phyloP scores from a whole-genome alignment of 495 filamentous ascomycete genomes.

The Penicillium cinerascens region DNA sequence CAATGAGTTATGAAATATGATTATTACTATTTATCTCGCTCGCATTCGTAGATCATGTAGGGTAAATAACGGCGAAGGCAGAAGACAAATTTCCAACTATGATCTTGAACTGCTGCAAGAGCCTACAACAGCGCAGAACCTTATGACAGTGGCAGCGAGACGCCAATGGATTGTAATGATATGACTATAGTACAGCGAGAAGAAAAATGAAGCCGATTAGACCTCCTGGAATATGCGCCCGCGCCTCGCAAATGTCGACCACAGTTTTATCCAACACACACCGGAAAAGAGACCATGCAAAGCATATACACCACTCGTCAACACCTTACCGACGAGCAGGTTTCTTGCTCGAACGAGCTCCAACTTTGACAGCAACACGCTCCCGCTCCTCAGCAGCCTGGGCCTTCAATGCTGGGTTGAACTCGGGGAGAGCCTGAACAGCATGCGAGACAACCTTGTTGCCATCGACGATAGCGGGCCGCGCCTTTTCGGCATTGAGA shows the following conservation, averaged over 20 bases:
- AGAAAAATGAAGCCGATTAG: constrained; percentile 29
- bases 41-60: background rate
- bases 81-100: background rate
- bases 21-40: background rate
- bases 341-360: constrained; percentile 26
- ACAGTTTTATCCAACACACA: constrained; percentile 25
- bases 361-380: constrained; percentile 37
- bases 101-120: too few relatives aligned
- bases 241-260: constrained; percentile 34
- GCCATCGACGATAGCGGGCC: constrained; percentile 35
- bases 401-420: constrained; percentile 35
- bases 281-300: constrained; percentile 20
- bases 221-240: constrained; percentile 36
- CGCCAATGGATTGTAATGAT: constrained; percentile 27
- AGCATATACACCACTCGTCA: constrained; percentile 25
- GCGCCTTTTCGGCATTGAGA: constrained; percentile 20
- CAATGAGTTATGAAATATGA: background rate
- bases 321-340: constrained; percentile 20
- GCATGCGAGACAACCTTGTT: constrained; percentile 35
- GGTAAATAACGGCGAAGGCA: background rate
- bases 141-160: constrained; percentile 19
- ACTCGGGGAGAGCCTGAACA: constrained; percentile 27
- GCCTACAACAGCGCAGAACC: background rate
- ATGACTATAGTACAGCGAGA: constrained; percentile 42
- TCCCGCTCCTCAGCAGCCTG: constrained; percentile 36